phyloP scores from a whole-genome alignment of 176 grass and related monocot species.

The Leersia perrieri region DNA sequence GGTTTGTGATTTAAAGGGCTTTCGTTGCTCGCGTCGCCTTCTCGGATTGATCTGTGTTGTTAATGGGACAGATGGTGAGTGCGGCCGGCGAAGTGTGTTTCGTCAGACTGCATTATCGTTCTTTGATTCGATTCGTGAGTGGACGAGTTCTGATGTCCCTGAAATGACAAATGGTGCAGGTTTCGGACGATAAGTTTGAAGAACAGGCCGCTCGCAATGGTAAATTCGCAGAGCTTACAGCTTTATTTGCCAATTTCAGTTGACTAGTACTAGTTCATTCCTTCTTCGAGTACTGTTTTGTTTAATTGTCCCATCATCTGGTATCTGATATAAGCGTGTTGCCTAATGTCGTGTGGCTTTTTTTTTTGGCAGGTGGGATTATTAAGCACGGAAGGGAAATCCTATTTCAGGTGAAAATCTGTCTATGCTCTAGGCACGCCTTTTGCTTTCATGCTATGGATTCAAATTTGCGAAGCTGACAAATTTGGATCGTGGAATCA shows the following conservation, averaged over 20 bases:
- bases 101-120: background rate
- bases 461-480: background rate
- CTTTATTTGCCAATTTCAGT: background rate
- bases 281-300: background rate
- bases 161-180: constrained; percentile 30
- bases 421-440: background rate
- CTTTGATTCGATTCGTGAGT: background rate
- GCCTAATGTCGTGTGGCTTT: background rate
- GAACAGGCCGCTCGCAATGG: constrained; percentile 30
- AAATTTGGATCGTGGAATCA: background rate
- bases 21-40: background rate
- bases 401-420: constrained; percentile 64
- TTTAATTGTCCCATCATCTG: constrained; percentile 5
- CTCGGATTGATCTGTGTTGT: background rate
- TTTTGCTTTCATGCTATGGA: background rate
- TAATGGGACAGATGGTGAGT: constrained; percentile 51
- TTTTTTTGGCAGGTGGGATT: constrained; percentile 33
- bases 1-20: background rate
- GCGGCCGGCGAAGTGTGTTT: background rate
- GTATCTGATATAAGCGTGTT: background rate
- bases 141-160: background rate
- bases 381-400: constrained; percentile 91
- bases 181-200: constrained; percentile 37
- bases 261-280: background rate
- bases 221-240: background rate